phyloP scores from a whole-genome alignment of 169 alveolate genomes.

The Amoebophrya sp. region DNA sequence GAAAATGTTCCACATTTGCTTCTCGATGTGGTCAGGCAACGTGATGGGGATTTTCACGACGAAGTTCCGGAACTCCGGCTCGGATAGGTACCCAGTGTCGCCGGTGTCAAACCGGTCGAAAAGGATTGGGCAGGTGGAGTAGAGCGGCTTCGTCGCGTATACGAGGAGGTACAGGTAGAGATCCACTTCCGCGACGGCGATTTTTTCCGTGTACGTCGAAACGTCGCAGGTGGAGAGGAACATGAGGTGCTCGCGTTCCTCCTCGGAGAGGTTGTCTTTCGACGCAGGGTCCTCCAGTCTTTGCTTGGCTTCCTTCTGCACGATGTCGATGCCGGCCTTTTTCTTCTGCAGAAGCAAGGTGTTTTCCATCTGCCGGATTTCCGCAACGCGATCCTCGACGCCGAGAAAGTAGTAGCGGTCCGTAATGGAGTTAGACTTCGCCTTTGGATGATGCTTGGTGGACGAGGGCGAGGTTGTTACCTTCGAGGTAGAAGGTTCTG shows the following conservation, averaged over 20 bases:
- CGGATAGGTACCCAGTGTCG: neutral
- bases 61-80: neutral
- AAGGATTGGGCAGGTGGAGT: neutral
- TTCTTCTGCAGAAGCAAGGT: neutral
- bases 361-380: neutral
- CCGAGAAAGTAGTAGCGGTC: neutral
- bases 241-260: neutral
- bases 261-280: neutral
- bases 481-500: too few species aligned
- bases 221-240: neutral
- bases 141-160: slow-evolving; percentile 2
- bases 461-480: too few species aligned
- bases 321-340: neutral
- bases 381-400: neutral
- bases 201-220: neutral
- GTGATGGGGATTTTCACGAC: neutral
- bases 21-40: neutral
- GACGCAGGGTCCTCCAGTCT: too few species aligned
- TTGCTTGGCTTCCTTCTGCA: neutral
- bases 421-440: neutral
- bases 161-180: neutral
- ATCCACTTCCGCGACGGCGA: slow-evolving; percentile 3
- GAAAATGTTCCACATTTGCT: neutral
- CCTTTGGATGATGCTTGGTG: neutral
- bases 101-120: neutral